These are phyloP conservation scores for Colletotrichum cereale DNA, from an alignment of 2,329 filamentous ascomycete genomes.

Conservation along the genomic window DNA sequence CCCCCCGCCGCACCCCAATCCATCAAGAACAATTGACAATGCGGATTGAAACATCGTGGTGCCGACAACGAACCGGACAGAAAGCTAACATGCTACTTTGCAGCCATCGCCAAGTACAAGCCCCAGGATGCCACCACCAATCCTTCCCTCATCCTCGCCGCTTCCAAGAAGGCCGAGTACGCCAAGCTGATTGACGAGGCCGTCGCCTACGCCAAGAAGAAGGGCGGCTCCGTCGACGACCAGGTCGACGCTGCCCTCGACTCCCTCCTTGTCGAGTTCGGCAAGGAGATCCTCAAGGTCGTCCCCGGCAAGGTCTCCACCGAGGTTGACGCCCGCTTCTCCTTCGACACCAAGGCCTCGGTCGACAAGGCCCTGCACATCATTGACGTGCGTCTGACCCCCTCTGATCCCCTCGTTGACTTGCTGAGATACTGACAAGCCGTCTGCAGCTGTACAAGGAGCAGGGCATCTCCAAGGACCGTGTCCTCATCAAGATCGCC, in stretches of 20 bases:
- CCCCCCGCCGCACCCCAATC: slow-evolving; percentile 15
- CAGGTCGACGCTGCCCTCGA: slow-evolving; percentile 94
- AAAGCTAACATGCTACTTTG: slow-evolving; percentile 42
- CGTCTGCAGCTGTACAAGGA: slow-evolving; percentile 86
- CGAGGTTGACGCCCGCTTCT: slow-evolving; percentile 96
- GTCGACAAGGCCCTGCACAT: slow-evolving; percentile 97
- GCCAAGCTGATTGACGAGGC: slow-evolving; percentile 90
- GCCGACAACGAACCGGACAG: slow-evolving; percentile 23
- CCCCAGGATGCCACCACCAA: slow-evolving; percentile 99
- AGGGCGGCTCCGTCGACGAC: slow-evolving; percentile 76
- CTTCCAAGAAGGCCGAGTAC: slow-evolving; percentile 98
- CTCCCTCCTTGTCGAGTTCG: slow-evolving; percentile 96
- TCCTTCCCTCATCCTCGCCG: slow-evolving; percentile 97
- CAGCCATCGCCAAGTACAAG: slow-evolving; percentile 99
- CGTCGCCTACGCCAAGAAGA: slow-evolving; percentile 85
- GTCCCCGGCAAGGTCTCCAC: slow-evolving; percentile 99
- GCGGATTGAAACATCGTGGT: neutral
- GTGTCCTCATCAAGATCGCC: slow-evolving; percentile 97
- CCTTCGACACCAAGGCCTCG: slow-evolving; percentile 92
- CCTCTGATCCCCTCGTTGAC: neutral
- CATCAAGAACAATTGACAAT: slow-evolving; percentile 1
- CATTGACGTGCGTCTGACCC: slow-evolving; percentile 83
- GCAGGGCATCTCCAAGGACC: slow-evolving; percentile 91
- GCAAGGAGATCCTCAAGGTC: slow-evolving; percentile 96
- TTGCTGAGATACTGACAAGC: slow-evolving; percentile 28